A percentile compares a stretch with the other conserved stretches of the same genome.
Evolutionary conservation across 345 rosid species (phyloP).

Genomic region (Sonneratia alba): DNA sequence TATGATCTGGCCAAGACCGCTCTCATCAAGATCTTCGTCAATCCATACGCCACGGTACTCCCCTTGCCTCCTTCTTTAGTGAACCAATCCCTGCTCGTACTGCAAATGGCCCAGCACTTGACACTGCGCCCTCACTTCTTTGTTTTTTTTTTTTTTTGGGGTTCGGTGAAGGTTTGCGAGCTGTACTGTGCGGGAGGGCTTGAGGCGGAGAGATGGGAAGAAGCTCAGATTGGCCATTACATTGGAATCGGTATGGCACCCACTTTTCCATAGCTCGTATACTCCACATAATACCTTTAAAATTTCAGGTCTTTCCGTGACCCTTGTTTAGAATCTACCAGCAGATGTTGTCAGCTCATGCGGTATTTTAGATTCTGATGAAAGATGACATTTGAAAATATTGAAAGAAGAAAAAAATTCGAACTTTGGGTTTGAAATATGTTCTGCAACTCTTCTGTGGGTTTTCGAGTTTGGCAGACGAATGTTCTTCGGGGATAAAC

Average conservation of each 20-base stretch:
- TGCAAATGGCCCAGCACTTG: not conserved
- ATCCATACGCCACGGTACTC: slow-evolving; percentile 78
- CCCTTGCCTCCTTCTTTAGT: not conserved
- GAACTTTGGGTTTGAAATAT: not conserved
- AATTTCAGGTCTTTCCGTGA: too few relatives aligned
- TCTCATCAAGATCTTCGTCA: slow-evolving; percentile 72
- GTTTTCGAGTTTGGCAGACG: slow-evolving; percentile 26
- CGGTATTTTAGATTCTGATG: too few relatives aligned
- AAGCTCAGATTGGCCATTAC: slow-evolving; percentile 57
- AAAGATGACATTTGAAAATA: not conserved
- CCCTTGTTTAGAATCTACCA: too few relatives aligned
- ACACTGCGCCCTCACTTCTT: too few relatives aligned
- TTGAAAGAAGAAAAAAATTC: not conserved
- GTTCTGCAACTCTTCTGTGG: not conserved
- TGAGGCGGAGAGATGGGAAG: slow-evolving; percentile 72
- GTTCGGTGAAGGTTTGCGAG: slow-evolving; percentile 57
- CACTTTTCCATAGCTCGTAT: not conserved
- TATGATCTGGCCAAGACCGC: slow-evolving; percentile 77
- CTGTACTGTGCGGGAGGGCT: slow-evolving; percentile 71
- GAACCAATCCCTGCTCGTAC: not conserved
- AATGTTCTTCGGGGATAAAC: slow-evolving; percentile 46
- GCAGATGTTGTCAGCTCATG: too few relatives aligned
- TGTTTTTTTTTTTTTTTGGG: not conserved
- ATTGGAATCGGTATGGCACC: slow-evolving; percentile 59
- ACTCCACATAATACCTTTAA: not conserved